These are phyloP conservation scores for Dryas octopetala DNA, from an alignment of 306 rosid genomes.

Conservation along the genomic window DNA sequence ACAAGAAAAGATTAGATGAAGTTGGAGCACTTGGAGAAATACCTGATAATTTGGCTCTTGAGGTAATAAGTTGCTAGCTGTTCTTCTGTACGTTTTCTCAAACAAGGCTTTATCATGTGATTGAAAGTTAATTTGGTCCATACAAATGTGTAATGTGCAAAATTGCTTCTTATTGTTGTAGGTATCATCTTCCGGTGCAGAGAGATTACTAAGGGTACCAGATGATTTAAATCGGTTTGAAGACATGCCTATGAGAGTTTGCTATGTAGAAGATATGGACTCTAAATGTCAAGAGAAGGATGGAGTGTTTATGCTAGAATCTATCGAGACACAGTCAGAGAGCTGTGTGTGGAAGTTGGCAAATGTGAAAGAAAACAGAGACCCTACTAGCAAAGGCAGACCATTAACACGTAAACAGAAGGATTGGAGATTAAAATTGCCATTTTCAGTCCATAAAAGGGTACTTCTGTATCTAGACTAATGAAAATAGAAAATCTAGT, in stretches of 20 bases:
- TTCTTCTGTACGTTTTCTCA: constrained; percentile 11
- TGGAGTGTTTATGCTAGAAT: constrained; percentile 62
- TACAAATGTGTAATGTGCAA: constrained; percentile 25
- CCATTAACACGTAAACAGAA: constrained; percentile 74
- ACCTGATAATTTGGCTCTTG: constrained; percentile 78
- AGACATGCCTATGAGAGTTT: constrained; percentile 76
- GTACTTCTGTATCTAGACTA: constrained; percentile 62
- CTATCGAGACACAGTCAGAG: constrained; percentile 52
- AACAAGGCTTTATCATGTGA: constrained; percentile 7
- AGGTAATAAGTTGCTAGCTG: constrained; percentile 44
- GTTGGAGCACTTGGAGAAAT: constrained; percentile 77
- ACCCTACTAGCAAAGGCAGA: constrained; percentile 69
- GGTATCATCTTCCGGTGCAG: constrained; percentile 95
- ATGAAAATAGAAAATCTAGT: constrained; percentile 28
- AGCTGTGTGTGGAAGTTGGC: constrained; percentile 90
- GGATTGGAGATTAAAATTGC: constrained; percentile 87
- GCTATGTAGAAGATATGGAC: constrained; percentile 48
- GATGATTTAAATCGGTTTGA: constrained; percentile 72
- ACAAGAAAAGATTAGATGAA: constrained; percentile 76
- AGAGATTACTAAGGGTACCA: constrained; percentile 78
- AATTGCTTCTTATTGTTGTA: constrained; percentile 32
- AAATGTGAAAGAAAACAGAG: constrained; percentile 73
- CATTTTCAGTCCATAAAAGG: constrained; percentile 60
- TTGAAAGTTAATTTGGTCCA: not conserved
- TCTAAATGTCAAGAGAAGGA: constrained; percentile 48